Evolutionary conservation across 2,329 filamentous ascomycete species (phyloP), one percentile per base, ranked within the genome.

Genomic region (Cladobotryum mycophilum): DNA sequence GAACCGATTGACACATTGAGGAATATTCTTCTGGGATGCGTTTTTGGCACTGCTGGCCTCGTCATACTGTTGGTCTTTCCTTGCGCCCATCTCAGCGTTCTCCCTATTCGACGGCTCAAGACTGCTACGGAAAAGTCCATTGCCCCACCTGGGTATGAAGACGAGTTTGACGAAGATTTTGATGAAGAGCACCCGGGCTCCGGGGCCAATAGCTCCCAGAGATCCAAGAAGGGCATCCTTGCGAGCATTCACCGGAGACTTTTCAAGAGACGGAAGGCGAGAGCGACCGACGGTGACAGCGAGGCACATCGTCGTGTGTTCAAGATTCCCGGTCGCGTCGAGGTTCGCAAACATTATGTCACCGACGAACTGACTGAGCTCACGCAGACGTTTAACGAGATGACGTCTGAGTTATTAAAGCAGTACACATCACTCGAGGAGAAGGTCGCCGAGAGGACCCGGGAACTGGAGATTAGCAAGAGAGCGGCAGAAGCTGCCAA

Each of bases 401-500:
- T 96, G 91, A 88, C 86, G 1, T 89, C 95, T 55, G 90, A 96
- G 68, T 72, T 96, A 41, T 79, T 88, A 61, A 87, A 89, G 69
- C 90, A 96, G 61, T 96, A 96, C 62, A 82, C 84, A 30, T 84
- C 82, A 11, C 74, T 96, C 1, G 91, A 96, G 65, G 84, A 92
- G 51, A 85, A 92, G 59, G 91, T 96, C 1, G 81, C 81, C 6
- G 84, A 91, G 64, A 79, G 91, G 49, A 96, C 91, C 0, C 81
- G 81, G 35, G 88, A 96, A 67, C 75, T 96, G 1, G 89, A 95
- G 62, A 81, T 89, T 54, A 95, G 86, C 71, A 96, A 96, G 66
- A 89, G 89, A 70, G 89, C 89, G 1, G 91, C 91, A 1, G 91
- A 96, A 67, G 87, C 88, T n/a, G 91, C 91, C 3, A 96, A 96